Conservation (phyloP, 2,329 filamentous ascomycete species). For the Geosmithia flava region DNA sequence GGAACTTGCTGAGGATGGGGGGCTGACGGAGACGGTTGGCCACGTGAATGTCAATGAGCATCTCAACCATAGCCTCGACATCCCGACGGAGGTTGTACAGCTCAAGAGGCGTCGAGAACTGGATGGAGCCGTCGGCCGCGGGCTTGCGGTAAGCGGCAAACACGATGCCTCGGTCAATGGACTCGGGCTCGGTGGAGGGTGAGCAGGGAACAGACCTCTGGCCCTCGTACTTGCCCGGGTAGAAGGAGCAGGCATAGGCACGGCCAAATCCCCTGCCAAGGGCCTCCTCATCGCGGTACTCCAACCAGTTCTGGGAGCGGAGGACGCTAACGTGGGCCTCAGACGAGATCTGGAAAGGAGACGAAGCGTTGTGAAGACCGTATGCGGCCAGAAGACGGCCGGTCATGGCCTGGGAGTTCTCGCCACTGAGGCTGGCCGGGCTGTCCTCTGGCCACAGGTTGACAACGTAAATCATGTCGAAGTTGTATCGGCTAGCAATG, state of each 20-base stretch:
- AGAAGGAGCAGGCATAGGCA: slow-evolving; percentile 41
- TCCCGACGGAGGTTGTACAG: slow-evolving; percentile 33
- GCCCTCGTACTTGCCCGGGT: slow-evolving; percentile 24
- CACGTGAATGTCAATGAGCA: slow-evolving; percentile 37
- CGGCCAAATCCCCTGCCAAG: slow-evolving; percentile 31
- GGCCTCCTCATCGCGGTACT: slow-evolving; percentile 32
- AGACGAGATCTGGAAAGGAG: slow-evolving; percentile 38
- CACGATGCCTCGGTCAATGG: slow-evolving; percentile 37
- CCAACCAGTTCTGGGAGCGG: slow-evolving; percentile 36
- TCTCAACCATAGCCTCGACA: slow-evolving; percentile 38
- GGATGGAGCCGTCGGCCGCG: slow-evolving; percentile 20
- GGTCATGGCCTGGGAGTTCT: slow-evolving; percentile 18
- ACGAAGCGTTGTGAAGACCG: slow-evolving; percentile 35
- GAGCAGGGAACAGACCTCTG: background rate
- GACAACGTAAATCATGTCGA: slow-evolving; percentile 46
- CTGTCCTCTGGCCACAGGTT: slow-evolving; percentile 37
- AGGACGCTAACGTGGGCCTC: slow-evolving; percentile 38
- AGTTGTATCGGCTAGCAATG: slow-evolving; percentile 42
- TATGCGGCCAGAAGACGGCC: slow-evolving; percentile 43
- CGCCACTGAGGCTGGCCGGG: background rate
- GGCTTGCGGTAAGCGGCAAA: slow-evolving; percentile 44
- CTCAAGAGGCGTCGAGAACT: slow-evolving; percentile 22
- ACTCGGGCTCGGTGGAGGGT: background rate
- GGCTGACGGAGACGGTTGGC: slow-evolving; percentile 21
- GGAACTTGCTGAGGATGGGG: slow-evolving; percentile 9